A percentile compares a stretch with the other conserved stretches of the same genome.
Evolutionary conservation across 768 basidiomycete species (phyloP).

Genomic region (Cystofilobasidium capitatum): DNA sequence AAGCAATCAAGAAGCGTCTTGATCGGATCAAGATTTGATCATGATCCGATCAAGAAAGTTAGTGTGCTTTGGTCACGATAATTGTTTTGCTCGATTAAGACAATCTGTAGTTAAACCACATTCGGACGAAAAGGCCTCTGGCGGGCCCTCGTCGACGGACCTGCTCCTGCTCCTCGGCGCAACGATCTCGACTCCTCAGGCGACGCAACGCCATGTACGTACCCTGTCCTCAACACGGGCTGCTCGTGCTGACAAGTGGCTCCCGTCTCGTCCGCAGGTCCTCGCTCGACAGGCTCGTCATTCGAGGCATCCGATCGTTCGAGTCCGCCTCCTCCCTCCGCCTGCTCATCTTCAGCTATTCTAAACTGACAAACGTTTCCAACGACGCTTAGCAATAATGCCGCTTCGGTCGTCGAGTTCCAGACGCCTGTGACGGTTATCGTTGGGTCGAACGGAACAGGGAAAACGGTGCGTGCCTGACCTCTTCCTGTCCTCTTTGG

Average conservation of each 20-base stretch:
- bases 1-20: too few species aligned
- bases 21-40: too few species aligned
- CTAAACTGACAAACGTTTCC: background rate
- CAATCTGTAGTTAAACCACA: too few species aligned
- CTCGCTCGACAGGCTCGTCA: constrained; percentile 80
- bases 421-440: constrained; percentile 97
- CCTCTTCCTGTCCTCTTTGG: background rate
- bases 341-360: background rate
- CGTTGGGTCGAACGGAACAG: constrained; percentile 95
- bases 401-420: constrained; percentile 87
- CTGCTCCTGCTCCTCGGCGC: too few species aligned
- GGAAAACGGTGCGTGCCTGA: constrained; percentile 59
- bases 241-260: background rate
- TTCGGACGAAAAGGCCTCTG: too few species aligned
- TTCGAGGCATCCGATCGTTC: constrained; percentile 83
- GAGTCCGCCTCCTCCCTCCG: constrained; percentile 42
- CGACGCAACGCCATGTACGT: too few species aligned
- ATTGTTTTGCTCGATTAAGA: too few species aligned
- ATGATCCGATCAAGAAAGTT: too few species aligned
- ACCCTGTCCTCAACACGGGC: too few species aligned
- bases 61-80: too few species aligned
- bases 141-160: too few species aligned
- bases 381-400: constrained; percentile 65
- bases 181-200: too few species aligned
- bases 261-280: constrained; percentile 45